Evolutionary conservation across 805 yeast species (phyloP).

Genomic region (Wickerhamomyces subpelliculosus): DNA sequence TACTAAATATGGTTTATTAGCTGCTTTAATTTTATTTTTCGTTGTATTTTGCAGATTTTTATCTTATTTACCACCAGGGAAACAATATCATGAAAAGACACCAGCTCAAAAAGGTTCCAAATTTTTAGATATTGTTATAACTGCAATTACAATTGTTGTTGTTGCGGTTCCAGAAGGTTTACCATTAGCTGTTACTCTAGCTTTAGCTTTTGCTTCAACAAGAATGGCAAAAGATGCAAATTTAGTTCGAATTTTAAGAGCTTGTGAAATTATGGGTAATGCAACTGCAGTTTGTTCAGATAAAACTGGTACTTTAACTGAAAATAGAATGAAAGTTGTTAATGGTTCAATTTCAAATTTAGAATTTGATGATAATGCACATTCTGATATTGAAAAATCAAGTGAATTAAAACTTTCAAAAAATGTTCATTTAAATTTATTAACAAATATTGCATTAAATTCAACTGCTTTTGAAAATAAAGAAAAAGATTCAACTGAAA

Average conservation of each 20-base stretch:
- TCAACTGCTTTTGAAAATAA: slow-evolving; percentile 85
- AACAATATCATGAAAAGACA: slow-evolving; percentile 34
- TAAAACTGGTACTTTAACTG: slow-evolving; percentile 95
- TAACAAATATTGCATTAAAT: slow-evolving; percentile 64
- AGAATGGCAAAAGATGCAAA: slow-evolving; percentile 97
- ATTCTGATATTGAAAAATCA: slow-evolving; percentile 10
- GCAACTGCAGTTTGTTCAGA: slow-evolving; percentile 97
- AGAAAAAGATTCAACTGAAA: slow-evolving; percentile 16
- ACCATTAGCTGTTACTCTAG: slow-evolving; percentile 94
- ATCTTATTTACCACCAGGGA: slow-evolving; percentile 49
- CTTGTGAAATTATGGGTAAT: slow-evolving; percentile 99
- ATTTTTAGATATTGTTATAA: slow-evolving; percentile 80
- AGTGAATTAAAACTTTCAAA: slow-evolving; percentile 8
- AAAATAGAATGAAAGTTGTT: slow-evolving; percentile 88
- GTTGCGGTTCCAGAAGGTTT: slow-evolving; percentile 99
- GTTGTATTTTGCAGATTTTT: slow-evolving; percentile 74
- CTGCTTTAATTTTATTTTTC: slow-evolving; percentile 74
- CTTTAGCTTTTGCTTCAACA: slow-evolving; percentile 96
- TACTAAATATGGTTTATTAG: slow-evolving; percentile 87
- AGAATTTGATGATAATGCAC: slow-evolving; percentile 44
- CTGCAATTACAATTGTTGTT: slow-evolving; percentile 87
- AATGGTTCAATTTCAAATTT: slow-evolving; percentile 58
- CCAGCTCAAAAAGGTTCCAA: slow-evolving; percentile 76
- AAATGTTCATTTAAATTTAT: slow-evolving; percentile 18
- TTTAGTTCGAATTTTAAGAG: slow-evolving; percentile 84